Base-by-base conservation (phyloP, 2,329 filamentous ascomycete genomes). In the Leptosphaerulina australis region DNA sequence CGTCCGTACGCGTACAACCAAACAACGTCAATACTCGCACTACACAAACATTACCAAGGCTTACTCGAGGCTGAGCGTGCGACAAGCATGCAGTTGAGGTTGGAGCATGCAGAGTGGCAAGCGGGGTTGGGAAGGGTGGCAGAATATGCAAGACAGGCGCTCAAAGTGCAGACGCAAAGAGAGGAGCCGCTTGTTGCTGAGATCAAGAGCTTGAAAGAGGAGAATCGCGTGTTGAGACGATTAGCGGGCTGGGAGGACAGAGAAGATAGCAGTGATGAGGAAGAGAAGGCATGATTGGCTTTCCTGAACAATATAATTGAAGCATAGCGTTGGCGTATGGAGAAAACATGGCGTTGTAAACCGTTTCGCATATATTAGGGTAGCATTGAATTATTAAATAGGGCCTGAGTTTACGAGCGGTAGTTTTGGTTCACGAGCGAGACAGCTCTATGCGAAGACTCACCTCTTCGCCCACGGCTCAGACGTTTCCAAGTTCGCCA, bases 91-190 rank as follows among this genome's bases (percentile, higher is more conserved):
- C 72, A 78, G 43, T 63, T 79, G 44, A 69, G 79, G 30, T 62
- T 79, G 15, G 76, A 76, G 48, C 77, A 80, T 49, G 74, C 77
- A 38, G 74, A 75, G 35, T 80, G 78, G 77, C 78, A 81, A 59
- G 74, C 75, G 3, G 71, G 75, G 1, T 50, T 80, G 47, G 66
- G 71, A 6, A 59, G 76, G 4, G 68, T 79, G 18, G 75, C 74
- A 4, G 75, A 76, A 35, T 71, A 70, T 22, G 72, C 77, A 10
- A 62, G 76, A 18, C 51, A 57, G 10, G 76, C 77, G 35, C 49
- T 77, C 28, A 69, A 68, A 55, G 63, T 62, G 22, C 66, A 74
- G 52, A 70, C 67, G 2, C 74, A 77, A 24, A 63, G 53, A 1
- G 69, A 71, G 35, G 53, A 70, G 53, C 70, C 68, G 4, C 70